phyloP scores from a whole-genome alignment of 108 stramenopile genomes.

The Nannochloropsis gaditana region DNA sequence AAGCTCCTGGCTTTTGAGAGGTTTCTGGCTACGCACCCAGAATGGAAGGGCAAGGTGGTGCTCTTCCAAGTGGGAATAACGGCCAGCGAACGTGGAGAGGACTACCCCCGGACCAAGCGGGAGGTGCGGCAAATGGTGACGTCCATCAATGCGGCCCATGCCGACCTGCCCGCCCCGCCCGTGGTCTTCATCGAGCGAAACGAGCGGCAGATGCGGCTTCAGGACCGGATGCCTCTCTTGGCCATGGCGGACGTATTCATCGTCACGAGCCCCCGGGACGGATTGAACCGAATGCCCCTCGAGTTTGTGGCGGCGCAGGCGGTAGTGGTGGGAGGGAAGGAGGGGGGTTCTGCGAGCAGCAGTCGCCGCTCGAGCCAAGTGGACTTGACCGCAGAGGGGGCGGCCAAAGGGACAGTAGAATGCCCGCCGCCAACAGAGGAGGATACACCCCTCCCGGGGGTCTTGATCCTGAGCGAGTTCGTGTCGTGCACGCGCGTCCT shows the following conservation, averaged over 20 bases:
- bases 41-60: slow-evolving; percentile 26
- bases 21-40: slow-evolving; percentile 45
- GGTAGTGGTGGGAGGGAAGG: not conserved
- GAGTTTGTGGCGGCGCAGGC: slow-evolving; percentile 63
- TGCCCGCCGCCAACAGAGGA: not conserved
- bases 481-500: slow-evolving; percentile 84
- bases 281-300: slow-evolving; percentile 57
- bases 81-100: slow-evolving; percentile 48
- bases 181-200: slow-evolving; percentile 41
- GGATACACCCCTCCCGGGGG: slow-evolving; percentile 32
- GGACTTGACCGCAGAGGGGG: not conserved
- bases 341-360: slow-evolving; percentile 7
- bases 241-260: slow-evolving; percentile 44
- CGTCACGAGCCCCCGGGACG: slow-evolving; percentile 55
- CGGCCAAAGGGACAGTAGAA: not conserved
- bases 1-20: slow-evolving; percentile 61
- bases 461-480: slow-evolving; percentile 59
- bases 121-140: slow-evolving; percentile 24
- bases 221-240: slow-evolving; percentile 44
- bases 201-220: slow-evolving; percentile 43
- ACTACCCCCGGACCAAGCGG: slow-evolving; percentile 40
- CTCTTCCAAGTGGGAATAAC: slow-evolving; percentile 40
- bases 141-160: slow-evolving; percentile 21
- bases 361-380: slow-evolving; percentile 14
- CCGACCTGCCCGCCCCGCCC: not conserved